phyloP scores from a whole-genome alignment of 1,139 yeast genomes.

The Candida frijolesensis region DNA sequence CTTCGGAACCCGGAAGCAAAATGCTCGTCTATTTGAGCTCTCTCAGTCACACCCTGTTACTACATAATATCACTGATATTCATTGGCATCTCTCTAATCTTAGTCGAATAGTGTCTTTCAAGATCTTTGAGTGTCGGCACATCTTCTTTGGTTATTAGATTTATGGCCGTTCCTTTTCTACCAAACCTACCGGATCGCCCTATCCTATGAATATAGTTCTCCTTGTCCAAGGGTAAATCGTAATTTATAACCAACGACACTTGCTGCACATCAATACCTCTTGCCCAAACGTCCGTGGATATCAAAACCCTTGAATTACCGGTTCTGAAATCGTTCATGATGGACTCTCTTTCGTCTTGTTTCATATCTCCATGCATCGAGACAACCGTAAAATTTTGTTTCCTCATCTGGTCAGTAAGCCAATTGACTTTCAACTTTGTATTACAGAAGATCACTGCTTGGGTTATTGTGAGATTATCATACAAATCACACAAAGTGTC shows the following conservation, averaged over 20 bases:
- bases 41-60: neutral
- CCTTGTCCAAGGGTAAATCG: constrained; percentile 83
- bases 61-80: constrained; percentile 56
- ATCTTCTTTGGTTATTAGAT: constrained; percentile 79
- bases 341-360: constrained; percentile 85
- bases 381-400: constrained; percentile 83
- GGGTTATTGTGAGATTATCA: constrained; percentile 92
- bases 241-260: constrained; percentile 93
- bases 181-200: constrained; percentile 97
- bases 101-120: constrained; percentile 75
- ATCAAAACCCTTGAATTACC: constrained; percentile 83
- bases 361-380: constrained; percentile 98
- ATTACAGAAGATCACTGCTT: constrained; percentile 94
- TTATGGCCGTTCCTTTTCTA: constrained; percentile 92
- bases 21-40: neutral
- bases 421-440: constrained; percentile 91
- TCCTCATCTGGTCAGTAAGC: constrained; percentile 76
- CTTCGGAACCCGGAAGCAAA: too few relatives aligned
- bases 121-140: constrained; percentile 60
- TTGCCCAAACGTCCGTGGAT: constrained; percentile 96
- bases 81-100: constrained; percentile 87
- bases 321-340: constrained; percentile 84
- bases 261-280: constrained; percentile 97
- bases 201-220: constrained; percentile 89
- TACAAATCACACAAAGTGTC: constrained; percentile 92